Conservation (phyloP, 805 yeast species). For the Candida loeiensis region DNA sequence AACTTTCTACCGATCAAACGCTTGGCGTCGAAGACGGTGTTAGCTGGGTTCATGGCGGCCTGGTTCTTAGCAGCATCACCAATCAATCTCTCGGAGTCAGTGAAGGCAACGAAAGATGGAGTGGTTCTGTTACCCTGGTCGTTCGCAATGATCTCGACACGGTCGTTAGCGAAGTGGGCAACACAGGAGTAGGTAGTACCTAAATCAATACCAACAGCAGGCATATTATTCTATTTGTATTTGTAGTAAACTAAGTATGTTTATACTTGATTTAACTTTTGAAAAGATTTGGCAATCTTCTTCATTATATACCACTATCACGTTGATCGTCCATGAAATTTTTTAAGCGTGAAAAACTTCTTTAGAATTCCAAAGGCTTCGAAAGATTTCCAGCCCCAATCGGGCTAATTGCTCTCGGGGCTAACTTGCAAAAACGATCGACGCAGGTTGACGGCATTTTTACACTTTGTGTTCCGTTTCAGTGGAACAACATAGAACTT, state of each 20-base stretch:
- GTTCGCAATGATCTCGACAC: constrained; percentile 32
- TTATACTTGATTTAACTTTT: background rate
- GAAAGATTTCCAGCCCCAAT: constrained; percentile 1
- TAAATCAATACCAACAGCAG: constrained; percentile 33
- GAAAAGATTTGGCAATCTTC: constrained; percentile 6
- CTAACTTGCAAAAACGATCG: background rate
- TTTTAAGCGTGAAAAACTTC: constrained; percentile 10
- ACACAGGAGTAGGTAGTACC: constrained; percentile 35
- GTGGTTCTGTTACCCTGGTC: constrained; percentile 35
- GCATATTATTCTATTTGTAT: constrained; percentile 14
- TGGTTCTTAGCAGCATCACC: constrained; percentile 36
- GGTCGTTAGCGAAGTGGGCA: constrained; percentile 32
- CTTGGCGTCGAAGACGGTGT: constrained; percentile 34
- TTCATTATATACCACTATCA: constrained; percentile 9
- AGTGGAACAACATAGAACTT: constrained; percentile 2
- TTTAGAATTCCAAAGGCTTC: constrained; percentile 13
- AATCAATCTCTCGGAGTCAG: constrained; percentile 31
- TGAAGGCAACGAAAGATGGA: constrained; percentile 32
- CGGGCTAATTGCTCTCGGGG: background rate
- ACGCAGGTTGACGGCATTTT: constrained; percentile 2
- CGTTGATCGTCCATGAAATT: constrained; percentile 8
- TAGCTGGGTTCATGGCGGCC: constrained; percentile 33
- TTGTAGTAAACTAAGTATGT: constrained; percentile 9
- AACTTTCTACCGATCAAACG: constrained; percentile 32
- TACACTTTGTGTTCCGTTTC: constrained; percentile 3